Base-by-base conservation (phyloP, 352 stramenopile genomes). In the Globisporangium alternatum region DNA sequence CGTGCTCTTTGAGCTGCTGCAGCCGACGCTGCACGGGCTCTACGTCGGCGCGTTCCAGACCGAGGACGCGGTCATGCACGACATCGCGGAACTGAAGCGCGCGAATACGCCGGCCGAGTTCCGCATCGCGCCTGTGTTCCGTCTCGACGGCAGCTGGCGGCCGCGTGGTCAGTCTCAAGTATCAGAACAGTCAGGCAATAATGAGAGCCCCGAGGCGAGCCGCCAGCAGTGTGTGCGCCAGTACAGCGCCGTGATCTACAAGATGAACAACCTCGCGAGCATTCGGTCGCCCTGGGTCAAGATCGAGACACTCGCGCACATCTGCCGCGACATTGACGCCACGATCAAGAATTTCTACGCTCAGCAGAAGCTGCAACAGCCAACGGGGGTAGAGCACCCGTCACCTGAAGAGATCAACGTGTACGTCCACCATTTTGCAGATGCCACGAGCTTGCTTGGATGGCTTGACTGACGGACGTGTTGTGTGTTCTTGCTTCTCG, bases 1-100 rank as follows among this genome's bases (percentile, higher is more conserved):
- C n/a, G 76, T 77, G 9, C 77, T 89, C 21, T 90, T 91, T 63
- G 80, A 86, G 25, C 73, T 77, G 19, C 70, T 91, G 5, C 80
- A 91, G 58, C 80, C 77, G 47, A 80, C 71, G 39, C 64, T 91
- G 12, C 83, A 91, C 44, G 72, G 68, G 0, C 59, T 90, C 55
- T 84, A 86, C 31, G 75, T 79, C 10, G 67, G 70, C 4, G 72
- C 79, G 2, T 90, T 91, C 56, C 68, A 73, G 8, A 39, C 43
- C 9, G 80, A 91, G 61, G 83, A 90, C 48, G 41, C 60, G 3
- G 69, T 82, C 13, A 31, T 91, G 41, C 55, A 70, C 5, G 62
- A 74, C 22, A 45, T 80, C 22, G 66, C 74, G 9, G 55, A 73
- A 44, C 39, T 73, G n/a, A 43, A 77, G 37, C 62, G 74, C 8